These are phyloP conservation scores for Colletotrichum lini DNA, from an alignment of 2,329 filamentous ascomycete genomes.

Conservation along the genomic window DNA sequence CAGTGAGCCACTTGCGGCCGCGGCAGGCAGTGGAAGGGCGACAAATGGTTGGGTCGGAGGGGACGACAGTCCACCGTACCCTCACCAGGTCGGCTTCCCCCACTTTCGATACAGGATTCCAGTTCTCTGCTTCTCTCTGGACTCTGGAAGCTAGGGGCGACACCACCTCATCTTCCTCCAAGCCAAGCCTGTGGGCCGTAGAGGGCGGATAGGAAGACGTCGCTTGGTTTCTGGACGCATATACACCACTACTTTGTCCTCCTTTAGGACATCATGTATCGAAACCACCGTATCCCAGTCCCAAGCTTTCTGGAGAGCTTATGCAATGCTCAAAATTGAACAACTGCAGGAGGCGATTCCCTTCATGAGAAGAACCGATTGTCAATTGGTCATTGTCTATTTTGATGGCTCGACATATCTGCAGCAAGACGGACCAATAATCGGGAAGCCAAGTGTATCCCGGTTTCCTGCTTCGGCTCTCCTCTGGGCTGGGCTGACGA, in stretches of 20 bases:
- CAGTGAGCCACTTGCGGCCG: conserved; percentile 26
- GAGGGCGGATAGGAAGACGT: conserved; percentile 17
- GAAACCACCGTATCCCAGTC: conserved; percentile 20
- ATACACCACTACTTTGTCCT: conserved; percentile 4
- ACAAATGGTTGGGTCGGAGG: conserved; percentile 5
- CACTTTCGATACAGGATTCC: conserved; percentile 37
- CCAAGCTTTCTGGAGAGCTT: conserved; percentile 35
- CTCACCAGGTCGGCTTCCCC: conserved; percentile 25
- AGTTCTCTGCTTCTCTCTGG: conserved; percentile 24
- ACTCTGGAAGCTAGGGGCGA: conserved; percentile 32
- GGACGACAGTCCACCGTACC: conserved; percentile 22
- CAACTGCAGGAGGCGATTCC: neutral
- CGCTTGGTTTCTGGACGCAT: neutral
- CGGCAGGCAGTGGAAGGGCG: conserved; percentile 25
- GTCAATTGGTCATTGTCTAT: conserved; percentile 15
- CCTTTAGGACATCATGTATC: neutral
- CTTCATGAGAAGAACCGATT: conserved; percentile 4
- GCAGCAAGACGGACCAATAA: conserved; percentile 12
- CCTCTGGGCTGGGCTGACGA: conserved; percentile 22
- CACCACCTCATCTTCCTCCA: conserved; percentile 6
- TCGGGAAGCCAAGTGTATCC: neutral
- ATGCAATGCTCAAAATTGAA: conserved; percentile 14
- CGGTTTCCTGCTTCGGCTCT: conserved; percentile 28
- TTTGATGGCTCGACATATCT: conserved; percentile 13
- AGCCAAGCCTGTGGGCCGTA: conserved; percentile 4